Base-by-base conservation (phyloP, 345 rosid genomes). In the Bruguiera sexangula region DNA sequence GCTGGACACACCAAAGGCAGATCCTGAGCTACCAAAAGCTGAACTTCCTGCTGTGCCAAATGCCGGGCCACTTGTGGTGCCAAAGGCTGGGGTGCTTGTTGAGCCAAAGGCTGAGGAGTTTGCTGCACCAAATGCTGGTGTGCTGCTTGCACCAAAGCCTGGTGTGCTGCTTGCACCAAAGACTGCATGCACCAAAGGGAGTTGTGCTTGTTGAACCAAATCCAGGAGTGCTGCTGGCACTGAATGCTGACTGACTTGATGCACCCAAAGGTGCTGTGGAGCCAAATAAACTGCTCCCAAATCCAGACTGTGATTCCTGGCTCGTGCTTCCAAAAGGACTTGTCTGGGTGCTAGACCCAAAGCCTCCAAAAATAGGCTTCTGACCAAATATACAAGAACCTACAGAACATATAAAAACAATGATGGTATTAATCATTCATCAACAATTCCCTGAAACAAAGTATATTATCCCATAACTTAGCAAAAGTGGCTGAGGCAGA, bases 341-440 rank as follows among this genome's bases (percentile, higher is more conserved):
- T 52, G 91, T 29, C 62, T 81, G 94, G 70, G 86, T 81, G 20
- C 84, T 73, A 57, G 98, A 83, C 46, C 92, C 90, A 79, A 88
- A 86, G 70, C 92, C 85, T 66, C 83, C 96, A 79, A 91, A 91
- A 52, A 83, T 78, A 76, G 90, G 74, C 77, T 88, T 90, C 78
- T 92, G 96, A 61, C 98, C 94, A 67, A 87, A 90, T n/a, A 72
- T 70, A 75, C 92, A 84, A 69, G 88, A 71, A 18, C 89, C 97
- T 91, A 68, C 36, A 6, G 37, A 63, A 66, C 7, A 52, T 13
- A 32, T 31, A 31, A 29, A 9, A 27, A n/a, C 10, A 66, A 34
- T 63, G 55, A 63, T 13, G 9, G 16, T 21, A 10, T 8, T 22
- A 56, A 20, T 22, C 3, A 5, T 21, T 16, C 60, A 24, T 27